A percentile compares a stretch with the other conserved stretches of the same genome.
These are phyloP conservation scores for Candida mattraensis DNA, from an alignment of 805 yeast species.

Conservation along the genomic window DNA sequence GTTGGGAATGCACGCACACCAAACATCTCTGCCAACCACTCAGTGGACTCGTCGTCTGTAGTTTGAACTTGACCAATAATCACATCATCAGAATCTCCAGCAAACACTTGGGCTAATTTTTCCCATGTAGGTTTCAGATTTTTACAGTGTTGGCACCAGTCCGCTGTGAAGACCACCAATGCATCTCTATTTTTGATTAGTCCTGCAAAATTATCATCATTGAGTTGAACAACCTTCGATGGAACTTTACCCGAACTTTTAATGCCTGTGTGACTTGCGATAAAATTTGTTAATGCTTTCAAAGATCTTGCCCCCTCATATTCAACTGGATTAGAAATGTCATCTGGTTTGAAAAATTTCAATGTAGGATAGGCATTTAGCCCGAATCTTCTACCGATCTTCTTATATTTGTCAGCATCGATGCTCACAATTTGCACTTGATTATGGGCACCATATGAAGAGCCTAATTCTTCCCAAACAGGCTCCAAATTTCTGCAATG, in stretches of 20 bases:
- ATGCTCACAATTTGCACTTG: conserved; percentile 42
- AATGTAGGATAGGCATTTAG: conserved; percentile 67
- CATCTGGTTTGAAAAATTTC: conserved; percentile 53
- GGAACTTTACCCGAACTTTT: conserved; percentile 22
- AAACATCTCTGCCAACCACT: conserved; percentile 40
- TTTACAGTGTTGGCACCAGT: conserved; percentile 62
- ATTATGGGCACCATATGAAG: conserved; percentile 19
- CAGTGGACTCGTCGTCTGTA: conserved; percentile 44
- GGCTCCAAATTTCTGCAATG: conserved; percentile 65
- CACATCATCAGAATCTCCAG: conserved; percentile 38
- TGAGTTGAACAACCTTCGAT: conserved; percentile 26
- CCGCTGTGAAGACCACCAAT: conserved; percentile 57
- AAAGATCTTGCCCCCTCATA: conserved; percentile 55
- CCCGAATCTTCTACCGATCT: conserved; percentile 49
- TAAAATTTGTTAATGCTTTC: conserved; percentile 49
- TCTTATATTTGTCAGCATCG: conserved; percentile 59
- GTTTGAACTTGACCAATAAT: conserved; percentile 49
- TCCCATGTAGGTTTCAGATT: conserved; percentile 51
- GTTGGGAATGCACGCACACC: conserved; percentile 53
- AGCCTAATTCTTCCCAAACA: conserved; percentile 35
- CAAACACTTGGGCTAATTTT: conserved; percentile 48
- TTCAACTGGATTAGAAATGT: conserved; percentile 47
- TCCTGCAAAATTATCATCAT: conserved; percentile 31
- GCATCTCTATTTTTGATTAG: conserved; percentile 40
- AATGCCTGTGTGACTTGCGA: conserved; percentile 39